These are phyloP conservation scores for Trichoderma polysporum DNA, from an alignment of 2,329 filamentous ascomycete genomes.

Conservation along the genomic window DNA sequence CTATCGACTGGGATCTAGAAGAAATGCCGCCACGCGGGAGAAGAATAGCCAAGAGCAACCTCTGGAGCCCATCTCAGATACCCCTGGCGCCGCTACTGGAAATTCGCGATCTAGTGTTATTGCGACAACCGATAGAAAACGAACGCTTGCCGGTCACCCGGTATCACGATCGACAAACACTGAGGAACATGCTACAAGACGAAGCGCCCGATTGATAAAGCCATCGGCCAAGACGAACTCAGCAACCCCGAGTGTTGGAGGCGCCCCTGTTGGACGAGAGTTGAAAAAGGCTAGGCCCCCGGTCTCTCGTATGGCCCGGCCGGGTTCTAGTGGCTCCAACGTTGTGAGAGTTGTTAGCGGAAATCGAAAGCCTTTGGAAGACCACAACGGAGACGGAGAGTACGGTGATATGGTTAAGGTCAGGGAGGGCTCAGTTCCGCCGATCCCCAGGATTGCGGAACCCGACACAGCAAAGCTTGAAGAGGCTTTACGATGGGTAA, in stretches of 20 bases:
- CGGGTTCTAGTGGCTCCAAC: constrained; percentile 64
- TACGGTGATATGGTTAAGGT: constrained; percentile 57
- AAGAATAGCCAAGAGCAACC: constrained; percentile 28
- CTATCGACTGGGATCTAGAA: constrained; percentile 52
- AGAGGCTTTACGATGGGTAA: constrained; percentile 71
- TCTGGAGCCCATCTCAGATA: constrained; percentile 44
- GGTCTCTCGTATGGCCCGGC: constrained; percentile 63
- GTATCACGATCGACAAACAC: constrained; percentile 52
- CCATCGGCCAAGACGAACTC: constrained; percentile 66
- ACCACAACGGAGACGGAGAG: constrained; percentile 68
- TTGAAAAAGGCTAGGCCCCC: constrained; percentile 81
- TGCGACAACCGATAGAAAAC: constrained; percentile 68
- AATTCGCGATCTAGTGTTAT: constrained; percentile 38
- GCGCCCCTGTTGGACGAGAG: constrained; percentile 61
- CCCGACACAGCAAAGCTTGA: constrained; percentile 64
- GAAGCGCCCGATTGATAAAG: constrained; percentile 72
- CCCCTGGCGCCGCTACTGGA: constrained; percentile 38
- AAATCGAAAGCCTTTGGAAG: constrained; percentile 73
- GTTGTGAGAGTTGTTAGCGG: constrained; percentile 88
- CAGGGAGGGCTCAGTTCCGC: constrained; percentile 42
- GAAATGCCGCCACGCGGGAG: constrained; percentile 38
- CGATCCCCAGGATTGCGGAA: constrained; percentile 43
- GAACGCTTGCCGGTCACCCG: constrained; percentile 85
- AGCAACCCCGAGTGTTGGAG: constrained; percentile 52
- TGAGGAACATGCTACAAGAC: constrained; percentile 61